Base-by-base conservation (phyloP, 495 filamentous ascomycete species). In the Lasiosphaeris hirsuta region DNA sequence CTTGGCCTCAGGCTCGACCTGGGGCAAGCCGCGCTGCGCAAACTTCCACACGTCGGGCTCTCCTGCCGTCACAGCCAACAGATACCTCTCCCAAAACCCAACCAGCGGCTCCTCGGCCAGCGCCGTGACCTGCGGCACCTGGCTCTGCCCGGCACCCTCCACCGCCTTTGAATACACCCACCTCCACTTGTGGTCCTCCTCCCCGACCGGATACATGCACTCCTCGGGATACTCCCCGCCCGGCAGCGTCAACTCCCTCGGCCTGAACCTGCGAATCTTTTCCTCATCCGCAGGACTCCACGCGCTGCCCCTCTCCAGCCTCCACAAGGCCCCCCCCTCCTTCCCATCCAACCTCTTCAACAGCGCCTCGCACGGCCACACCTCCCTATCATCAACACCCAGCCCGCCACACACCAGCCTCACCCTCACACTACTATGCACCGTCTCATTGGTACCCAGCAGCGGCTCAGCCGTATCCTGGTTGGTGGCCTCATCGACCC, bases 11-110 rank as follows among this genome's bases (percentile, higher is more conserved):
- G 38, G n/a, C 9, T n/a, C 15, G 5, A 6, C 18, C 42, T 34
- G 18, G 9, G 34, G 40, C 48, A 47, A 39, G 48, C 45, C 60
- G 18, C n/a, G 38, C 52, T 56, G 51, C n/a, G 61, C 61, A 51
- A 14, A 70, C 51, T 34, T 54, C 68, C 69, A 72, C 10, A 70
- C 66, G 49, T 72, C 69, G 41, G 48, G 39, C 18, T 69, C 58
- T 0, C 68, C 66, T 1, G 10, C 42, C 44, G 57, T 51, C 60
- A 70, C 37, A 0, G 37, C 54, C 50, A 70, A 33, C 43, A 70
- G 15, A 52, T 60, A 62, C 43, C 68, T 44, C 44, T 72, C 69
- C 69, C 69, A 71, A 36, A 64, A 69, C 11, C 69, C 69, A 0
- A 62, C 56, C 48, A 70, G 7, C 39, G 68, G 68, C 59, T 72